A percentile compares a stretch with the other conserved stretches of the same genome.
Conservation (phyloP, 2,329 filamentous ascomycete genomes). For the Rhynchosporium graminicola region DNA sequence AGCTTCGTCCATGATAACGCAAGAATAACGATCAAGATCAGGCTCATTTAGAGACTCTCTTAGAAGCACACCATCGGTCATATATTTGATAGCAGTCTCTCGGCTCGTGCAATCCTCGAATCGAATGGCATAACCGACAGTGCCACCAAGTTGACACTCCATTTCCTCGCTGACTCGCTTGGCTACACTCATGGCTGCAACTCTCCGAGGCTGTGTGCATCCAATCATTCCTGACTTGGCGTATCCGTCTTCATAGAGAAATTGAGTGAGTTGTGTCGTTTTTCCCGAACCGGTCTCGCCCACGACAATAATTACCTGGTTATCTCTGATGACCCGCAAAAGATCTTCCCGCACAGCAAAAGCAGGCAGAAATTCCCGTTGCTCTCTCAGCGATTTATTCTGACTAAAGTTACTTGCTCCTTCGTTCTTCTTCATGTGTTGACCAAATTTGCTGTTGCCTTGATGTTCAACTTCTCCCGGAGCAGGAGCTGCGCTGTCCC, state of each 20-base stretch:
- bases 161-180: conserved; percentile 99
- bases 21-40: conserved; percentile 93
- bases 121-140: conserved; percentile 94
- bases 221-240: conserved; percentile 86
- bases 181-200: conserved; percentile 97
- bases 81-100: conserved; percentile 96
- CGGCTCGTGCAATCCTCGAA: conserved; percentile 98
- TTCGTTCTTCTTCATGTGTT: conserved; percentile 85
- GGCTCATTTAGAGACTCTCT: conserved; percentile 90
- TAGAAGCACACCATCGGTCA: conserved; percentile 95
- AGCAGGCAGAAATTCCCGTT: conserved; percentile 89
- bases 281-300: conserved; percentile 98
- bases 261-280: conserved; percentile 96
- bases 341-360: conserved; percentile 96
- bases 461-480: conserved; percentile 69
- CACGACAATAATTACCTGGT: conserved; percentile 95
- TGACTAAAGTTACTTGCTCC: conserved; percentile 90
- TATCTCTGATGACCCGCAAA: conserved; percentile 87
- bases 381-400: conserved; percentile 86
- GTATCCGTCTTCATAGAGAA: conserved; percentile 93
- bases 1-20: conserved; percentile 99
- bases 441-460: conserved; percentile 76
- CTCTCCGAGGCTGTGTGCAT: conserved; percentile 93
- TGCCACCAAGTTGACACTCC: conserved; percentile 84
- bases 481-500: conserved; percentile 82